phyloP scores from a whole-genome alignment of 2,329 filamentous ascomycete genomes.

The Colletotrichum acutatum region DNA sequence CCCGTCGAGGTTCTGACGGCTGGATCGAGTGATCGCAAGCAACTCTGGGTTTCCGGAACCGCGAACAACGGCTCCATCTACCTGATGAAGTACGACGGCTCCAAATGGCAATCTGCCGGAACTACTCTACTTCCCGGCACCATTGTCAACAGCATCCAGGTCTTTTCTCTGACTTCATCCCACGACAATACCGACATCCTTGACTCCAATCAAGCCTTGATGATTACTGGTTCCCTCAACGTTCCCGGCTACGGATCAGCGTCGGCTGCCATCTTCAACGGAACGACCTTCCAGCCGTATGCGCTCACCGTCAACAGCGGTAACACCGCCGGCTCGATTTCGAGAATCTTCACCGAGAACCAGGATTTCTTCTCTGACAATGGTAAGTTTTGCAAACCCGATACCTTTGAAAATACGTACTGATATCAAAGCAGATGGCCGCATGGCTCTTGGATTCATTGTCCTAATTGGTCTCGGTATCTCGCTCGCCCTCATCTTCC shows the following conservation, averaged over 20 bases:
- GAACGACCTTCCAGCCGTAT: slow-evolving; percentile 81
- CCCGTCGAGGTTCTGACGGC: slow-evolving; percentile 81
- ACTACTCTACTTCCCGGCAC: slow-evolving; percentile 73
- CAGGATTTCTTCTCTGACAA: slow-evolving; percentile 76
- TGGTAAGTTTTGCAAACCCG: slow-evolving; percentile 58
- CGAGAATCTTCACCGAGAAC: slow-evolving; percentile 85
- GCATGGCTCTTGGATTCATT: slow-evolving; percentile 79
- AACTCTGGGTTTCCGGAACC: slow-evolving; percentile 86
- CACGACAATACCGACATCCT: slow-evolving; percentile 76
- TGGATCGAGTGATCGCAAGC: slow-evolving; percentile 76
- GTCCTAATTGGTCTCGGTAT: slow-evolving; percentile 86
- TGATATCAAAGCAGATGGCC: slow-evolving; percentile 52
- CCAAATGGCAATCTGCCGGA: slow-evolving; percentile 74
- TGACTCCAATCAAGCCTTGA: slow-evolving; percentile 74
- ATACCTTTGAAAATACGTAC: slow-evolving; percentile 30
- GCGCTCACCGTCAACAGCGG: slow-evolving; percentile 77
- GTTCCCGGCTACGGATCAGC: slow-evolving; percentile 82
- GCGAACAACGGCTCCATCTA: slow-evolving; percentile 72
- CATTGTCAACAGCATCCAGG: slow-evolving; percentile 81
- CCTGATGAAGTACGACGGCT: slow-evolving; percentile 84
- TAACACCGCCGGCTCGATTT: slow-evolving; percentile 77
- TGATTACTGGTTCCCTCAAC: slow-evolving; percentile 86
- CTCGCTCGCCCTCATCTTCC: slow-evolving; percentile 79
- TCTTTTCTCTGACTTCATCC: slow-evolving; percentile 76
- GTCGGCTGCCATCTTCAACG: slow-evolving; percentile 90